Percentiles rank a stretch among this genome's conserved stretches.
These are phyloP conservation scores for Yamagishiella unicocca DNA, from an alignment of 139 green algal genomes.

Conservation along the genomic window DNA sequence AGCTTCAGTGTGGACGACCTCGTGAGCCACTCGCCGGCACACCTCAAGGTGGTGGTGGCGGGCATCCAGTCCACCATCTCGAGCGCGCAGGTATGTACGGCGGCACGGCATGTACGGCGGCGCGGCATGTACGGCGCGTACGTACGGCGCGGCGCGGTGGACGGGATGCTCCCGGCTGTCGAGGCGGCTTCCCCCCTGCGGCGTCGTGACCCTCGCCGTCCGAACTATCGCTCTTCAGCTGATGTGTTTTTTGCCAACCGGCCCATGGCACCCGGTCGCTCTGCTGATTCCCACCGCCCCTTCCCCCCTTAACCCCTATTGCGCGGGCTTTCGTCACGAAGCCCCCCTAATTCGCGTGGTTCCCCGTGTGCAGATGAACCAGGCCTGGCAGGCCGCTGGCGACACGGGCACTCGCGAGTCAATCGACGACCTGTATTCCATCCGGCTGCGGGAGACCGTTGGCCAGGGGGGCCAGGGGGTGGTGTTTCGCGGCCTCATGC, in stretches of 20 bases:
- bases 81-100: not conserved
- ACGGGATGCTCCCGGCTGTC: too few species aligned
- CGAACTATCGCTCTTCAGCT: too few species aligned
- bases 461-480: slow-evolving; percentile 45
- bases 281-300: not conserved
- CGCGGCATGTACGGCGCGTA: too few species aligned
- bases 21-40: slow-evolving; percentile 13
- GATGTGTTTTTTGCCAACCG: too few species aligned
- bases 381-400: slow-evolving; percentile 27
- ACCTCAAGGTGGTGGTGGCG: slow-evolving; percentile 37
- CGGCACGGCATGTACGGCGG: too few species aligned
- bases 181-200: too few species aligned
- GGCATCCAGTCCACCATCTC: slow-evolving; percentile 37
- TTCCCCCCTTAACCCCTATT: not conserved
- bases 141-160: too few species aligned
- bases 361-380: slow-evolving; percentile 27
- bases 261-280: too few species aligned
- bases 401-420: slow-evolving; percentile 32
- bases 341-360: too few species aligned
- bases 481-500: slow-evolving; percentile 38
- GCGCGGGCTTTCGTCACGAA: too few species aligned
- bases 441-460: slow-evolving; percentile 44
- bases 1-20: slow-evolving; percentile 25
- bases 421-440: slow-evolving; percentile 44
- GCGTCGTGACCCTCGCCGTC: too few species aligned